Conservation (phyloP, 169 alveolate species). For the Cryptosporidium felis region DNA sequence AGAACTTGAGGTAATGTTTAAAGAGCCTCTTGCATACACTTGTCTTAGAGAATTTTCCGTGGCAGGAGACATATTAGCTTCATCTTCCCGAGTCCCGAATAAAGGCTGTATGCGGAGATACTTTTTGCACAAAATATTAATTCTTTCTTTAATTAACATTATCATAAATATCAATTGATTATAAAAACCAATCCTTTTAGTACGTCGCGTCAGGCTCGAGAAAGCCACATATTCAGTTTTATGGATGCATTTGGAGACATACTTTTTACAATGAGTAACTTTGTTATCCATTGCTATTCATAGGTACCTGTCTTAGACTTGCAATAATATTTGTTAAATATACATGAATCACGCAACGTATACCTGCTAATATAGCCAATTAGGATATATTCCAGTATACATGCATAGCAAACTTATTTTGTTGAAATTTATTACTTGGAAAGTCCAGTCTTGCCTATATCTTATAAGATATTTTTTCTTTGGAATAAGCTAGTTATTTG, state of each 20-base stretch:
- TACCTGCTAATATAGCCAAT: background rate
- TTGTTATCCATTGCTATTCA: slow-evolving; percentile 24
- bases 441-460: slow-evolving; percentile 28
- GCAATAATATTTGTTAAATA: background rate
- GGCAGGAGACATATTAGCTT: background rate
- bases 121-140: slow-evolving; percentile 36
- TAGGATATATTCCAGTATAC: background rate
- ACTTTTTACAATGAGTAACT: background rate
- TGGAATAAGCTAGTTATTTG: no score
- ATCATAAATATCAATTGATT: background rate
- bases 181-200: background rate
- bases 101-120: slow-evolving; percentile 22
- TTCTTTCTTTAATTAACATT: slow-evolving; percentile 46
- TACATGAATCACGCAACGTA: background rate
- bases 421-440: no score
- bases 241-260: slow-evolving; percentile 54
- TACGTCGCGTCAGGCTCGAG: background rate
- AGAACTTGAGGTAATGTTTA: background rate
- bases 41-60: slow-evolving; percentile 20
- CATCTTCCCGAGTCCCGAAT: slow-evolving; percentile 3
- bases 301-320: background rate
- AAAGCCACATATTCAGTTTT: slow-evolving; percentile 51
- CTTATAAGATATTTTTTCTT: no score
- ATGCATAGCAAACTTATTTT: background rate
- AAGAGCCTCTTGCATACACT: background rate